Percentiles rank a stretch among this genome's conserved stretches.
phyloP scores from a whole-genome alignment of 495 filamentous ascomycete species.

The Penicillium lividum region DNA sequence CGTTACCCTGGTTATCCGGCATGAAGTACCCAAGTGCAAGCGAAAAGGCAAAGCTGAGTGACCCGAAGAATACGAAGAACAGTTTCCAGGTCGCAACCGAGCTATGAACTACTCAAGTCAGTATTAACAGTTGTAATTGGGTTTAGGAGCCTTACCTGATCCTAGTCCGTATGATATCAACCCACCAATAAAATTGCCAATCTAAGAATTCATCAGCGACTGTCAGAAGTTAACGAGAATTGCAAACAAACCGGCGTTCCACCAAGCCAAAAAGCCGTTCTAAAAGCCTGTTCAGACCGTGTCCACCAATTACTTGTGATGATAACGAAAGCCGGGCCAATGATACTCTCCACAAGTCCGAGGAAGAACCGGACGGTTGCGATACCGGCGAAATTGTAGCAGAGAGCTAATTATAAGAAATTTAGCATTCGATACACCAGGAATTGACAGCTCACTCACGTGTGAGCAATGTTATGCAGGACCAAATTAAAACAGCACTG shows the following conservation, averaged over 20 bases:
- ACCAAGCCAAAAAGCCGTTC: not conserved
- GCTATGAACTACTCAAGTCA: too few relatives aligned
- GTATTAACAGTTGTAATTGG: too few relatives aligned
- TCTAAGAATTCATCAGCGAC: too few relatives aligned
- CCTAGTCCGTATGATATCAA: too few relatives aligned
- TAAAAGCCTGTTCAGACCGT: not conserved
- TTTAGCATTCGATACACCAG: too few relatives aligned
- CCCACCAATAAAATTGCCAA: too few relatives aligned
- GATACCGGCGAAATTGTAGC: not conserved
- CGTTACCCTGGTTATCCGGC: not conserved
- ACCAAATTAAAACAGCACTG: not conserved
- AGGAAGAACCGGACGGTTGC: not conserved
- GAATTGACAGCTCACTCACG: not conserved
- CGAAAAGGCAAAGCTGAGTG: too few relatives aligned
- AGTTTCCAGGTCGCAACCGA: too few relatives aligned
- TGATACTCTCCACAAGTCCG: not conserved
- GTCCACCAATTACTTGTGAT: not conserved
- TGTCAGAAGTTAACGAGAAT: not conserved
- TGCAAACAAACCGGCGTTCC: not conserved
- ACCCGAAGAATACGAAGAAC: too few relatives aligned
- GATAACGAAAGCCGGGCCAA: not conserved
- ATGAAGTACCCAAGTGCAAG: too few relatives aligned
- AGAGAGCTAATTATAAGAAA: not conserved
- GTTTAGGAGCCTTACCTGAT: too few relatives aligned
- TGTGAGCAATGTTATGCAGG: not conserved